Evolutionary conservation across 805 yeast genomes (phyloP).

Genomic region (Kockiozyma suomiensis): DNA sequence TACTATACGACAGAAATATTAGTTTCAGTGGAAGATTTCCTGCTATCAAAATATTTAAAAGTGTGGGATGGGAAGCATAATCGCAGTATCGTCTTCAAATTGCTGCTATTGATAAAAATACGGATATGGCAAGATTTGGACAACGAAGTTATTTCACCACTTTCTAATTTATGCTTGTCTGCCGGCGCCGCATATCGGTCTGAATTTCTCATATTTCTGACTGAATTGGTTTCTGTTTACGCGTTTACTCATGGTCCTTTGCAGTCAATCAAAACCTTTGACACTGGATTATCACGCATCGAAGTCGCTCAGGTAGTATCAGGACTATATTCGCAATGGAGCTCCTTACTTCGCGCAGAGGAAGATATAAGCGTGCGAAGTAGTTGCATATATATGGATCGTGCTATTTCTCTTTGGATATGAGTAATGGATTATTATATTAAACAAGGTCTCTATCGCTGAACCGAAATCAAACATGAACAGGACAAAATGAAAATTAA

Average conservation of each 20-base stretch:
- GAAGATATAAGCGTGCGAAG: neutral
- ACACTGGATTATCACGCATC: neutral
- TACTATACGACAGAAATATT: slow-evolving; percentile 4
- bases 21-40: slow-evolving; percentile 18
- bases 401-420: neutral
- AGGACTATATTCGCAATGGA: neutral
- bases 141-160: slow-evolving; percentile 2
- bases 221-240: neutral
- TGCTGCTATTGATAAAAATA: slow-evolving; percentile 8
- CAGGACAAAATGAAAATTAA: too few relatives aligned
- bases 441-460: too few relatives aligned
- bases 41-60: slow-evolving; percentile 9
- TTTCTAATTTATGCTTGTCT: neutral
- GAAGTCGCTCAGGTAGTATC: neutral
- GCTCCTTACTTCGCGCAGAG: neutral
- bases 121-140: slow-evolving; percentile 4
- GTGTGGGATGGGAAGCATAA: slow-evolving; percentile 16
- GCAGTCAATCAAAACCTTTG: neutral
- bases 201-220: slow-evolving; percentile 4
- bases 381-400: neutral
- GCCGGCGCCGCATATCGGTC: neutral
- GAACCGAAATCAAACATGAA: too few relatives aligned
- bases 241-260: neutral
- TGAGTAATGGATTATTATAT: neutral
- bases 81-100: slow-evolving; percentile 4